Evolutionary conservation across 2,329 filamentous ascomycete species (phyloP).

Genomic region (Colletotrichum zoysiae): DNA sequence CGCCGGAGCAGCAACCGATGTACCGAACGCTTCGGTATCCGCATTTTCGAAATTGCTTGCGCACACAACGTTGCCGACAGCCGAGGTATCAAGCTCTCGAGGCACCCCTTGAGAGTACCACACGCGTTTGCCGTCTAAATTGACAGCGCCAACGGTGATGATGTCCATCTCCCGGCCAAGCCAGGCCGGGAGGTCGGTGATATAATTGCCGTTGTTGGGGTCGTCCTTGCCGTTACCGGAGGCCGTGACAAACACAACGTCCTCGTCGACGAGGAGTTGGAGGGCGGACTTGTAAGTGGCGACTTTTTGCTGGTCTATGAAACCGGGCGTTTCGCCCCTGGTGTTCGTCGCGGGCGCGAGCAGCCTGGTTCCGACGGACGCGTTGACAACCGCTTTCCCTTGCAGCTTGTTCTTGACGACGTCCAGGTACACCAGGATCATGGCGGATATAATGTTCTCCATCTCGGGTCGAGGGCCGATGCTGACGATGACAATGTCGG

Average conservation of each 20-base stretch:
- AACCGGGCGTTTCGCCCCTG: neutral
- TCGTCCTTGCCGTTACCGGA: neutral
- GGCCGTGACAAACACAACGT: neutral
- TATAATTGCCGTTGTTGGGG: neutral
- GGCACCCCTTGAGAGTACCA: neutral
- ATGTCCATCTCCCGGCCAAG: neutral
- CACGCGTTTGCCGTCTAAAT: neutral
- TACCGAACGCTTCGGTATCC: neutral
- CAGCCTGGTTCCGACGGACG: neutral
- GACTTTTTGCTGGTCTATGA: neutral
- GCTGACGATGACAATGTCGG: neutral
- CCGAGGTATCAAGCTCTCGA: neutral
- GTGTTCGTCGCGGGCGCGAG: neutral
- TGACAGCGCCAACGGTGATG: neutral
- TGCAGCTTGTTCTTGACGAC: neutral
- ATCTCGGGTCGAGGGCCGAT: accelerated
- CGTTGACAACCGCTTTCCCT: neutral
- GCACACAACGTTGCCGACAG: neutral
- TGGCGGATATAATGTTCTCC: neutral
- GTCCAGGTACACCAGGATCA: neutral
- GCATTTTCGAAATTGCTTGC: neutral
- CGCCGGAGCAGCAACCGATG: neutral
- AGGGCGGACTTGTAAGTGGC: neutral
- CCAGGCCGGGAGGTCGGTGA: neutral
- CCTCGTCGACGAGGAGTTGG: neutral